A percentile compares a stretch with the other conserved stretches of the same genome.
These are phyloP conservation scores for Globisporangium ultimum DNA, from an alignment of 352 stramenopile species.

Conservation along the genomic window DNA sequence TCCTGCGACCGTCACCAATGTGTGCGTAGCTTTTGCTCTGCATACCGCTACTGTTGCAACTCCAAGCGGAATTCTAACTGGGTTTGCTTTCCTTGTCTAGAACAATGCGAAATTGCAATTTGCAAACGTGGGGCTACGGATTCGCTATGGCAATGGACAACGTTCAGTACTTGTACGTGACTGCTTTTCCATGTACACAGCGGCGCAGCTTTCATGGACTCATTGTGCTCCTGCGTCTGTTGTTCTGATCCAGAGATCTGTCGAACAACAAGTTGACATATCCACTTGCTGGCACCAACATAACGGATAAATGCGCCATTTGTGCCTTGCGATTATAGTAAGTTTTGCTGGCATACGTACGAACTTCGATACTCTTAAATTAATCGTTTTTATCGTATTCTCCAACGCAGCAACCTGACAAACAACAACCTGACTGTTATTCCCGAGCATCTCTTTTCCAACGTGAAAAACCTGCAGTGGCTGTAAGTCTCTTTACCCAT, in stretches of 20 bases:
- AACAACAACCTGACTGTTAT: slow-evolving; percentile 33
- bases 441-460: slow-evolving; percentile 17
- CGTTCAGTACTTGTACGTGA: slow-evolving; percentile 34
- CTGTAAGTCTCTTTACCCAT: slow-evolving; percentile 18
- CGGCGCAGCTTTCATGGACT: too few relatives aligned
- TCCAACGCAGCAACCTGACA: slow-evolving; percentile 29
- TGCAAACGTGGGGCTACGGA: slow-evolving; percentile 23
- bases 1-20: neutral
- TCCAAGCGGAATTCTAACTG: neutral
- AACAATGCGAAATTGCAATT: slow-evolving; percentile 46
- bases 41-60: neutral
- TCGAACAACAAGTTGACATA: slow-evolving; percentile 29
- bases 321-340: slow-evolving; percentile 33
- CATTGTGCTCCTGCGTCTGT: neutral
- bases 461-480: slow-evolving; percentile 22
- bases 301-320: slow-evolving; percentile 15
- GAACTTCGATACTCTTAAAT: neutral
- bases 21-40: neutral
- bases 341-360: neutral
- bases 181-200: slow-evolving; percentile 1
- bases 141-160: slow-evolving; percentile 28
- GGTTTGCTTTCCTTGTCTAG: slow-evolving; percentile 13
- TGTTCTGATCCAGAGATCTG: slow-evolving; percentile 28
- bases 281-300: slow-evolving; percentile 27
- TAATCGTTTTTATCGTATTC: neutral